phyloP scores from a whole-genome alignment of 805 yeast species.

The Saccharomycopsis javanensis region DNA sequence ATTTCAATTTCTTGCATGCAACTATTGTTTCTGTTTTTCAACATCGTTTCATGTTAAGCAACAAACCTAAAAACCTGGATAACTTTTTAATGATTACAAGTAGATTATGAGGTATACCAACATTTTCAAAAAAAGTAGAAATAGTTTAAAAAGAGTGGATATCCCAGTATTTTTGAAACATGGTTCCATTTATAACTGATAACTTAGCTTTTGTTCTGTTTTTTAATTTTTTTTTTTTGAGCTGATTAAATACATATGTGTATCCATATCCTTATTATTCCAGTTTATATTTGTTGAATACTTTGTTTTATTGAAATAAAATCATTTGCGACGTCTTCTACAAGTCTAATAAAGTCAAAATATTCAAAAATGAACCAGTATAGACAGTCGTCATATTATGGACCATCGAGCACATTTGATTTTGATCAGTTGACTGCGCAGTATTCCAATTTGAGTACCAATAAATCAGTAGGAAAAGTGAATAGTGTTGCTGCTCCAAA shows the following conservation, averaged over 20 bases:
- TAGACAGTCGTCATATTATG: neutral
- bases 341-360: neutral
- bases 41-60: neutral
- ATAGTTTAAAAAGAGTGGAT: neutral
- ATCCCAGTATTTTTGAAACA: neutral
- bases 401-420: neutral
- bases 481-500: neutral
- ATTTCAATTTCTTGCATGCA: neutral
- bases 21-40: neutral
- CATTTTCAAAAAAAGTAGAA: too few relatives aligned
- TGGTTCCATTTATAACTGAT: neutral
- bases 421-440: neutral
- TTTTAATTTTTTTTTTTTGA: too few relatives aligned
- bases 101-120: too few relatives aligned
- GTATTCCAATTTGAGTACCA: neutral
- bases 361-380: neutral
- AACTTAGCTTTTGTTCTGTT: too few relatives aligned
- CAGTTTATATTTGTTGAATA: too few relatives aligned
- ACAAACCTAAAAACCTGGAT: neutral
- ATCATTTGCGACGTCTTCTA: neutral
- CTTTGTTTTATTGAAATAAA: too few relatives aligned
- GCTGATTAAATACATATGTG: too few relatives aligned
- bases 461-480: neutral
- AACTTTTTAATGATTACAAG: neutral
- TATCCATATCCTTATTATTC: too few relatives aligned